phyloP scores from a whole-genome alignment of 2,329 filamentous ascomycete genomes.

The Trichoderma sp. region DNA sequence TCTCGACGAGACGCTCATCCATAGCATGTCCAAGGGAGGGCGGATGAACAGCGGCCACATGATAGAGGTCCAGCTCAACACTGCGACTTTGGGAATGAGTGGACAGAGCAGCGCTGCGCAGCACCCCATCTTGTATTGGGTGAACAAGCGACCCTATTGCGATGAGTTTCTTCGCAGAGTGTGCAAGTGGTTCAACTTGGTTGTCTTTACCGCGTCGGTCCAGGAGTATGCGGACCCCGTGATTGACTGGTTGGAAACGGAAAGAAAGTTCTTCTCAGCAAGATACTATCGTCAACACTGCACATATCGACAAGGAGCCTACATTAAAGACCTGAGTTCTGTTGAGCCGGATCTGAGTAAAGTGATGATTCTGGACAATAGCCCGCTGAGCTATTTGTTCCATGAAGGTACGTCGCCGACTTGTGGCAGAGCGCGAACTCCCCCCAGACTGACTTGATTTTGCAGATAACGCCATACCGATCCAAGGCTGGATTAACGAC shows the following conservation, averaged over 20 bases:
- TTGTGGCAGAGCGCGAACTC: neutral
- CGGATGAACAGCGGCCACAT: conserved; percentile 96
- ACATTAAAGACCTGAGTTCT: conserved; percentile 95
- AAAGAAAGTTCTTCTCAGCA: conserved; percentile 92
- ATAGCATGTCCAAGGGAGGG: conserved; percentile 95
- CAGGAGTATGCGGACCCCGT: conserved; percentile 98
- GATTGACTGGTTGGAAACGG: conserved; percentile 96
- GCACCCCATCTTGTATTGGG: conserved; percentile 96
- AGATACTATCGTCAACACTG: conserved; percentile 97
- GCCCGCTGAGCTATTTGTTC: conserved; percentile 96
- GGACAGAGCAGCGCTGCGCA: conserved; percentile 68
- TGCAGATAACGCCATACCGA: conserved; percentile 95
- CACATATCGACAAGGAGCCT: conserved; percentile 90
- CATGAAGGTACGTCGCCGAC: conserved; percentile 71
- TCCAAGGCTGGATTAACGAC: conserved; percentile 99
- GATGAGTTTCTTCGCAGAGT: conserved; percentile 92
- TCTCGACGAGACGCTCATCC: conserved; percentile 94
- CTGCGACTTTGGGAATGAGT: conserved; percentile 63
- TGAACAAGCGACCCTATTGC: conserved; percentile 95
- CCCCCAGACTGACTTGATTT: conserved; percentile 7
- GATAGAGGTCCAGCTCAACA: conserved; percentile 92
- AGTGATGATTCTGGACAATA: conserved; percentile 99
- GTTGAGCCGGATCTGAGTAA: conserved; percentile 96
- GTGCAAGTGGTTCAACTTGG: conserved; percentile 96
- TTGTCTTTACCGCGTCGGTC: conserved; percentile 94